Base-by-base conservation (phyloP, 495 filamentous ascomycete species). In the Paragyromitra xinjiangensis region DNA sequence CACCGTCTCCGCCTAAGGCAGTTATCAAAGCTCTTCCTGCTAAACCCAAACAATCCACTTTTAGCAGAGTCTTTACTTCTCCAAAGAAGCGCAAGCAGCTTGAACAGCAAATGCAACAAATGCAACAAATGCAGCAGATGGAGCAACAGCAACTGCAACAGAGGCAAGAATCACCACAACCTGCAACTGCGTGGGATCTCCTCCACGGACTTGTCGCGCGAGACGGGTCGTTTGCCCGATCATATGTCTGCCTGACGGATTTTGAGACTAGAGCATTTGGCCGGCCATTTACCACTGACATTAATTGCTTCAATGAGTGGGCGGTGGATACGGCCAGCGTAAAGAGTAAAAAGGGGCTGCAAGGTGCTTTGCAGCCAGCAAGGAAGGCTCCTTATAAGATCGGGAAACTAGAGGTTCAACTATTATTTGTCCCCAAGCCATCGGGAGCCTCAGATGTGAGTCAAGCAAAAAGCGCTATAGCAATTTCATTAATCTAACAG, bases 271-370 rank as follows among this genome's bases (percentile, higher is more conserved):
- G 89, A 50, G 94, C 93, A 71, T 98, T 91, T 80, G 95, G 95
- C 19, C 90, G 94, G 48, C 92, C 93, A 24, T 92, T 95, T 77
- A 91, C 88, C 64, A 93, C 93, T 51, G 94, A 97, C 76, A 88
- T 98, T 62, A 91, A 94, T 19, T 94, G 93, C 82, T 99, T 97
- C 86, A 99, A 99, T 81, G 96, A 99, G 84, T 99, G 95, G 95
- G 96, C 95, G 11, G 89, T 91, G 16, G 95, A 99, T 79, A 89
- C 86, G 64, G 89, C 87, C 61, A 96, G 92, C 82, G 90, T 97
- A 48, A 97, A 94, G 87, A 97, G 92, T 85, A 97, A 96, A 87
- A 92, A 93, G 75, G 85, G 88, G 24, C 87, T 91, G 50, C 85
- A 90, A 19, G 85, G 86, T 22, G 87, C 86, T 1, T 78, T 91